Evolutionary conservation across 805 yeast genomes (phyloP).

Genomic region (Wickerhamia fluorescens): DNA sequence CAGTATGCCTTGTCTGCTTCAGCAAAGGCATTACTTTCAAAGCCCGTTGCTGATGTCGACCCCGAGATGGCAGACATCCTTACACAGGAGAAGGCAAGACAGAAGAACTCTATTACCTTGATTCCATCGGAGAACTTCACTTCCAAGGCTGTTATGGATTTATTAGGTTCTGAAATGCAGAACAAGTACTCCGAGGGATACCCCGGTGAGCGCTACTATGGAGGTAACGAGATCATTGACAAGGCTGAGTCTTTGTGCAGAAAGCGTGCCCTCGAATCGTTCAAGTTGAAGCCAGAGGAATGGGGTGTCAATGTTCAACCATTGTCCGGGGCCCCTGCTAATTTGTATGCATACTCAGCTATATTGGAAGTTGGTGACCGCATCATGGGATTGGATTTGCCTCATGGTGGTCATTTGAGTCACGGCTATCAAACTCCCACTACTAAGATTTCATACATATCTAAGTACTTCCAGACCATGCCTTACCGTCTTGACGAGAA

Average conservation of each 20-base stretch:
- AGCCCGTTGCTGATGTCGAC: slow-evolving; percentile 57
- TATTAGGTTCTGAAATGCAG: slow-evolving; percentile 95
- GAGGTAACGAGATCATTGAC: slow-evolving; percentile 97
- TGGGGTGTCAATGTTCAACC: slow-evolving; percentile 99
- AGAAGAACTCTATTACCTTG: slow-evolving; percentile 85
- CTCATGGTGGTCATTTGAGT: slow-evolving; percentile 98
- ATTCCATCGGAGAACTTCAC: slow-evolving; percentile 98
- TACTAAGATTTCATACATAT: slow-evolving; percentile 89
- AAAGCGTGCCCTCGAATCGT: slow-evolving; percentile 88
- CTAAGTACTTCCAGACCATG: slow-evolving; percentile 97
- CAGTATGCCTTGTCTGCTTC: slow-evolving; percentile 59
- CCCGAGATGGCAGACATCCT: slow-evolving; percentile 73
- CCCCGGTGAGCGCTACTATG: slow-evolving; percentile 98
- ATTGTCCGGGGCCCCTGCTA: slow-evolving; percentile 95
- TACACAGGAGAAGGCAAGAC: slow-evolving; percentile 80
- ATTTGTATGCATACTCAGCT: slow-evolving; percentile 93
- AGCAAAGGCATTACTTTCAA: slow-evolving; percentile 61
- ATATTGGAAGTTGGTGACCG: slow-evolving; percentile 93
- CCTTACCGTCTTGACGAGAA: slow-evolving; percentile 90
- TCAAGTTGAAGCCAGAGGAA: slow-evolving; percentile 65
- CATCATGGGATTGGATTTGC: slow-evolving; percentile 95
- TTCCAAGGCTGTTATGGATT: slow-evolving; percentile 90
- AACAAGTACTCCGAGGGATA: slow-evolving; percentile 99
- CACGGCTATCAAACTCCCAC: slow-evolving; percentile 97
- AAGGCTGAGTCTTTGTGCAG: slow-evolving; percentile 90